Evolutionary conservation across 2,329 filamentous ascomycete species (phyloP).

Genomic region (Claviceps digitariae): DNA sequence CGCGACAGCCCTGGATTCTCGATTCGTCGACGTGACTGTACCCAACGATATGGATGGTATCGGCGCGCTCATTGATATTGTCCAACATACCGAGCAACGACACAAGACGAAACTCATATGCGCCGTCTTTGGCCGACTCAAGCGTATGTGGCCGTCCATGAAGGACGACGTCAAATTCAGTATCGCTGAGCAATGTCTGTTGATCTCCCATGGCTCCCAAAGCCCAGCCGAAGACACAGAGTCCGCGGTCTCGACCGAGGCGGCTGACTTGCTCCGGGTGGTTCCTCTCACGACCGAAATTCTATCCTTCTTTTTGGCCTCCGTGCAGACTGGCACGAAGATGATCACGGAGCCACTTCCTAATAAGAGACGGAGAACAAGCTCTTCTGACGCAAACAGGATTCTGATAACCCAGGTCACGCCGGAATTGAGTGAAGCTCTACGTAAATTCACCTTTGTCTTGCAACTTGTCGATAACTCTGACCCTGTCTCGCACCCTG

Average conservation of each 20-base stretch:
- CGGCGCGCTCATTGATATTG: slow-evolving; percentile 34
- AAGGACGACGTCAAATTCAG: slow-evolving; percentile 48
- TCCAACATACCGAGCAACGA: slow-evolving; percentile 27
- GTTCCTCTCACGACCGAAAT: slow-evolving; percentile 62
- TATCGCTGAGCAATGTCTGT: slow-evolving; percentile 49
- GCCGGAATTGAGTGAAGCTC: slow-evolving; percentile 49
- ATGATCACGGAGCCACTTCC: slow-evolving; percentile 59
- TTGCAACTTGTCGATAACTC: slow-evolving; percentile 79
- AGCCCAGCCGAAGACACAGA: slow-evolving; percentile 19
- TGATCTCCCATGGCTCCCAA: slow-evolving; percentile 37
- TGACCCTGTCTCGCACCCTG: slow-evolving; percentile 58
- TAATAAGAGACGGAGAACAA: slow-evolving; percentile 68
- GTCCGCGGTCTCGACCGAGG: slow-evolving; percentile 37
- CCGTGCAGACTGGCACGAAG: slow-evolving; percentile 58
- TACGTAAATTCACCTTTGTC: slow-evolving; percentile 73
- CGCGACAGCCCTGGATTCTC: slow-evolving; percentile 26
- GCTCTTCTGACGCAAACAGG: slow-evolving; percentile 52
- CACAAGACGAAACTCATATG: slow-evolving; percentile 39
- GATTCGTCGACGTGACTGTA: slow-evolving; percentile 37
- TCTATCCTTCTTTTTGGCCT: slow-evolving; percentile 58
- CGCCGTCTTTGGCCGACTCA: slow-evolving; percentile 55
- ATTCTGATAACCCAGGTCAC: slow-evolving; percentile 48
- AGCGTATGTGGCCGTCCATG: slow-evolving; percentile 58
- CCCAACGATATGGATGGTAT: slow-evolving; percentile 39
- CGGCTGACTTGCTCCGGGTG: slow-evolving; percentile 58